These are phyloP conservation scores for Saccharomyces paradoxus DNA, from an alignment of 805 yeast genomes.

Conservation along the genomic window DNA sequence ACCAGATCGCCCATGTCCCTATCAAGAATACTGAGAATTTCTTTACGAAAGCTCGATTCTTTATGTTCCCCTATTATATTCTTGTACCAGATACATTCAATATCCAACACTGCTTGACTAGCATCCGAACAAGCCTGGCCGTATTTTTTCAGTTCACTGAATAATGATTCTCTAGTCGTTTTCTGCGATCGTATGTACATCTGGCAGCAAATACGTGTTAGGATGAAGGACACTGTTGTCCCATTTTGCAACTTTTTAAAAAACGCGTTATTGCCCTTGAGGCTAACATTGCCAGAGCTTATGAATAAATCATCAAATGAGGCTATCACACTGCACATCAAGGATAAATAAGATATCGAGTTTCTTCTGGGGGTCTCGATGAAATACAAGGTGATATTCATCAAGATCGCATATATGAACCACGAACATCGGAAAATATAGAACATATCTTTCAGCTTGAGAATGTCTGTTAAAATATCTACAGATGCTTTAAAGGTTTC, in stretches of 20 bases:
- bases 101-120: not conserved
- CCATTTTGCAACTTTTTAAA: not conserved
- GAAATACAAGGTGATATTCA: no score
- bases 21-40: no score
- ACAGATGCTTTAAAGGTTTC: no score
- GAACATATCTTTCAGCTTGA: no score
- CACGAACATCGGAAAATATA: no score
- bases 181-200: not conserved
- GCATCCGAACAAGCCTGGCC: not conserved
- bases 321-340: not conserved
- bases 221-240: not conserved
- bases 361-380: no score
- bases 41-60: no score
- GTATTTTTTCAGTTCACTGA: not conserved
- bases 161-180: not conserved
- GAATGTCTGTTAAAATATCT: no score
- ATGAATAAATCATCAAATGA: not conserved
- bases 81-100: not conserved
- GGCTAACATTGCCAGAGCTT: no score
- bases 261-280: not conserved
- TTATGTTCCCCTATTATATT: no score
- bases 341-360: not conserved
- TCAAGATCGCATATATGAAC: no score
- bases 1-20: no score
- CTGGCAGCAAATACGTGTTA: not conserved